phyloP scores from a whole-genome alignment of 2,329 filamentous ascomycete species.

The Colletotrichum acutatum region DNA sequence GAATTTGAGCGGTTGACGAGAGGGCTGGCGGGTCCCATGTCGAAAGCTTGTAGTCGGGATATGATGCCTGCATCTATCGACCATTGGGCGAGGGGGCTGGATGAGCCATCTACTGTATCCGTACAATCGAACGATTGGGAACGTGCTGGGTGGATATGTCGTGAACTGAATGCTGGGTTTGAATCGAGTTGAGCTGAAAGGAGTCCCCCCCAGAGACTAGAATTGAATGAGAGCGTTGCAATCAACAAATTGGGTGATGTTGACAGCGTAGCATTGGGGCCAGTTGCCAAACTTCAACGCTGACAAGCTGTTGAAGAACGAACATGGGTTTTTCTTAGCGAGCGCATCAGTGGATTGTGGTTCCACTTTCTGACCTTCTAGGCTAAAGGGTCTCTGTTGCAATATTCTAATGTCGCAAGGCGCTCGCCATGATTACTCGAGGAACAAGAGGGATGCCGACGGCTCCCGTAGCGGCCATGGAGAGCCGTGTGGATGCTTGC shows the following conservation, averaged over 20 bases:
- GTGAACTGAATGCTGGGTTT: neutral
- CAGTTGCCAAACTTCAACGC: neutral
- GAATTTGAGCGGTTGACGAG: neutral
- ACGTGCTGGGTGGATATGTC: neutral
- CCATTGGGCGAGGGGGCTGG: neutral
- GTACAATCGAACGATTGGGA: conserved; percentile 6
- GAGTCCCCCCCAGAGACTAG: neutral
- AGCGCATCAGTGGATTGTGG: conserved; percentile 24
- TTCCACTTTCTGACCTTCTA: neutral
- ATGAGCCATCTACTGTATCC: neutral
- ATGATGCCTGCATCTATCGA: conserved; percentile 1
- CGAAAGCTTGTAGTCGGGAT: conserved; percentile 6
- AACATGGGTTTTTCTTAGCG: conserved; percentile 13
- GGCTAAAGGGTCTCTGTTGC: neutral
- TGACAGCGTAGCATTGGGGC: conserved; percentile 8
- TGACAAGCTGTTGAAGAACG: neutral
- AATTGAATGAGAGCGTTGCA: conserved; percentile 12
- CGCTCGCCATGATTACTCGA: neutral
- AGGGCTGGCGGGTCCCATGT: neutral
- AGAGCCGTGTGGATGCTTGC: neutral
- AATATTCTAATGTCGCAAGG: too few relatives aligned
- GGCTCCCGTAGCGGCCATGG: neutral
- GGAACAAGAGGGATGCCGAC: neutral
- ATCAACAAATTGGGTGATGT: conserved; percentile 3
- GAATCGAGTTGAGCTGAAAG: neutral